Conservation (phyloP, 805 yeast genomes). For the Deakozyma indianensis region DNA sequence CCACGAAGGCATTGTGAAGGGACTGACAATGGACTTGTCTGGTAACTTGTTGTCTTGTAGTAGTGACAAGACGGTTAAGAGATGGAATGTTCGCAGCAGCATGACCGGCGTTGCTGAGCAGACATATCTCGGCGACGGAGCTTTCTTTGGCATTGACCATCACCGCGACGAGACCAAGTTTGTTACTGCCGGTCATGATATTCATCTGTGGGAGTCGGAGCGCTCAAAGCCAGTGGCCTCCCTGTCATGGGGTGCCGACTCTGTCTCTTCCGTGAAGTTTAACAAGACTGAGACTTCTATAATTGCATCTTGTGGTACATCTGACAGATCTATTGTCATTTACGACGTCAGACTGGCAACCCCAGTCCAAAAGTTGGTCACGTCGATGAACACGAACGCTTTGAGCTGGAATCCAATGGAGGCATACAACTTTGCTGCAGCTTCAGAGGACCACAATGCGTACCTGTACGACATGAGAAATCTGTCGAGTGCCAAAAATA, state of each 20-base stretch:
- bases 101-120: constrained; percentile 45
- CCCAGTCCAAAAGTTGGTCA: constrained; percentile 83
- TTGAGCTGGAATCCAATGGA: constrained; percentile 97
- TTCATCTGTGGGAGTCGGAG: constrained; percentile 84
- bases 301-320: constrained; percentile 67
- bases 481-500: constrained; percentile 63
- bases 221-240: constrained; percentile 66
- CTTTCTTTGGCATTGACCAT: constrained; percentile 76
- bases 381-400: constrained; percentile 69
- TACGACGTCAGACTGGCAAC: constrained; percentile 85
- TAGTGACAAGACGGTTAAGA: constrained; percentile 74
- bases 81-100: constrained; percentile 59
- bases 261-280: constrained; percentile 66
- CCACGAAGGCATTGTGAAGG: constrained; percentile 81
- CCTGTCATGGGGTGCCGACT: constrained; percentile 95
- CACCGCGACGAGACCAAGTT: constrained; percentile 60
- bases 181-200: constrained; percentile 83
- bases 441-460: constrained; percentile 86
- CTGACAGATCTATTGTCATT: constrained; percentile 79
- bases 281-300: constrained; percentile 83
- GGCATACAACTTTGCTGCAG: constrained; percentile 85
- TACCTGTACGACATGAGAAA: constrained; percentile 96
- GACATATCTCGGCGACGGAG: constrained; percentile 71
- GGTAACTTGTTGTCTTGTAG: constrained; percentile 69
- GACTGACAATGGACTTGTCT: constrained; percentile 59